A percentile compares a stretch with the other conserved stretches of the same genome.
Conservation (phyloP, 192 early-diverging fungal species). For the Pilaira anomala region DNA sequence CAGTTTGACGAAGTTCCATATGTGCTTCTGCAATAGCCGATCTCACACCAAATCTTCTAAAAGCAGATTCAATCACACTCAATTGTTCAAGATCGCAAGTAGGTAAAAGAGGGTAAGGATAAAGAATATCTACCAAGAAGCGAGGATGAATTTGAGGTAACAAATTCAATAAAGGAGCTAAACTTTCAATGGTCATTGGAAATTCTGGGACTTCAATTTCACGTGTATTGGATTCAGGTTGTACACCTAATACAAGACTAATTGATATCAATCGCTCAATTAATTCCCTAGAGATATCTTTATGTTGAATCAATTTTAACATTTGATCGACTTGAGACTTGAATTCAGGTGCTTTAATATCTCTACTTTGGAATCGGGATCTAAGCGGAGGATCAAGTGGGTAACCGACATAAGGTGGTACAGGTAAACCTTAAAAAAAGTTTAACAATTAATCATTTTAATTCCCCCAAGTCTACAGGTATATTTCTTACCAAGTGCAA, state of each 20-base stretch:
- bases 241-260: slow-evolving; percentile 49
- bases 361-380: slow-evolving; percentile 73
- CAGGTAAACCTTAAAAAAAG: slow-evolving; percentile 55
- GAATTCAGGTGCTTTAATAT: slow-evolving; percentile 54
- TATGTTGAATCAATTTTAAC: slow-evolving; percentile 33
- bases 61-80: slow-evolving; percentile 57
- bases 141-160: slow-evolving; percentile 49
- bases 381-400: slow-evolving; percentile 79
- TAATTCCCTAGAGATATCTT: slow-evolving; percentile 29
- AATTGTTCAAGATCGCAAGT: slow-evolving; percentile 57
- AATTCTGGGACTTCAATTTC: slow-evolving; percentile 61
- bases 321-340: slow-evolving; percentile 52
- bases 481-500: slow-evolving; percentile 54
- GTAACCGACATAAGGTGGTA: slow-evolving; percentile 64
- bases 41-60: slow-evolving; percentile 54
- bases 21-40: slow-evolving; percentile 39
- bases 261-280: slow-evolving; percentile 54
- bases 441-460: not conserved
- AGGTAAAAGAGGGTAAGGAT: slow-evolving; percentile 57
- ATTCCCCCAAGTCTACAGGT: not conserved
- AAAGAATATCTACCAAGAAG: slow-evolving; percentile 54
- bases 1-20: slow-evolving; percentile 42
- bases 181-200: slow-evolving; percentile 48
- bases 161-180: slow-evolving; percentile 39
- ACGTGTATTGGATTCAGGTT: slow-evolving; percentile 35